Evolutionary conservation across 371 early-diverging fungal species (phyloP).

Genomic region (Capniomyces stellatus): DNA sequence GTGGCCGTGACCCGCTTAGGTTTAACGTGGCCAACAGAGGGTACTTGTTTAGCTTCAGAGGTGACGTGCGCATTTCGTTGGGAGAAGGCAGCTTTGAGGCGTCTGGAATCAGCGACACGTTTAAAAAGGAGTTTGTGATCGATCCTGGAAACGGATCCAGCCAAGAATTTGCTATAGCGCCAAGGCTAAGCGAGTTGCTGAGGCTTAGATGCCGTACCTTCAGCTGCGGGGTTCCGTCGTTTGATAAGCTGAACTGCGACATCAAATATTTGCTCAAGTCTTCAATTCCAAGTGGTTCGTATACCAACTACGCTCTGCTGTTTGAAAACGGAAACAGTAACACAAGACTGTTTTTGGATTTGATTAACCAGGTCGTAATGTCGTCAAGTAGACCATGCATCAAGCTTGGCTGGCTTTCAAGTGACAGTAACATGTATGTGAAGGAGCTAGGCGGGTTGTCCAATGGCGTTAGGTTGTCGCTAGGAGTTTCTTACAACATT

Average conservation of each 20-base stretch:
- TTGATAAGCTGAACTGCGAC: not conserved
- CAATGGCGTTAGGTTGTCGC: constrained; percentile 23
- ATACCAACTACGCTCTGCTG: not conserved
- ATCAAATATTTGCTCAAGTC: not conserved
- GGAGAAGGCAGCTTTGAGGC: constrained; percentile 13
- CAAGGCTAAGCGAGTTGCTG: constrained; percentile 17
- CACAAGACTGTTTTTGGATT: not conserved
- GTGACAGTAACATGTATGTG: constrained; percentile 12
- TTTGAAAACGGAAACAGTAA: not conserved
- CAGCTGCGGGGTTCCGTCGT: constrained; percentile 21
- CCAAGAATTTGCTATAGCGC: not conserved
- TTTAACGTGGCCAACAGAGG: constrained; percentile 18
- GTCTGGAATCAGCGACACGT: not conserved
- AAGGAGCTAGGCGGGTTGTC: constrained; percentile 19
- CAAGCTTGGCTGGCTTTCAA: not conserved
- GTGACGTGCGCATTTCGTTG: constrained; percentile 23
- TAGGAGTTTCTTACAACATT: constrained; percentile 21
- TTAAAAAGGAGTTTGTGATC: not conserved
- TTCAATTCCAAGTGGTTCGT: not conserved
- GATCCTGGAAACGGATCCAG: not conserved
- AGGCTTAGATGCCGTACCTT: constrained; percentile 22
- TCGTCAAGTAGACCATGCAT: not conserved
- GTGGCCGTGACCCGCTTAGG: constrained; percentile 25
- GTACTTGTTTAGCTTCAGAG: constrained; percentile 26
- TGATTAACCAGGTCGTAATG: not conserved